Evolutionary conservation across 768 basidiomycete genomes (phyloP).

Genomic region (Agrocybe pediades): DNA sequence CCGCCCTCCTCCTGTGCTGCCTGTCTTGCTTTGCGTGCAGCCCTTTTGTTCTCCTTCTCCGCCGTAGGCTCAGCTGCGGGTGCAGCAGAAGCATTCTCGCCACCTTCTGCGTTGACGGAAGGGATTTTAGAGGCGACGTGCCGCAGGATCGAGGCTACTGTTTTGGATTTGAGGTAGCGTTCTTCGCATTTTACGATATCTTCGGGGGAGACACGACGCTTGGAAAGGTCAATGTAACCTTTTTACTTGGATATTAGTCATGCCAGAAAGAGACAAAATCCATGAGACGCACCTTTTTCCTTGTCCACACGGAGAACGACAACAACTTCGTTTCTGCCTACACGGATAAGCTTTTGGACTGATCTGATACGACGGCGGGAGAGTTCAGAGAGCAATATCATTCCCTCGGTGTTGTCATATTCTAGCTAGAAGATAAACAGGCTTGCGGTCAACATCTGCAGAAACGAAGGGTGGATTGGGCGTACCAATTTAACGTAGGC

Average conservation of each 20-base stretch:
- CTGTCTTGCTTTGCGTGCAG: conserved; percentile 44
- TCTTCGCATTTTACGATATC: conserved; percentile 99
- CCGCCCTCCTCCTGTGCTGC: conserved; percentile 46
- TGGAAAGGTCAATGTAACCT: conserved; percentile 99
- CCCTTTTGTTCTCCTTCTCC: conserved; percentile 51
- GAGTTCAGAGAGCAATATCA: conserved; percentile 98
- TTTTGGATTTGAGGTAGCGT: conserved; percentile 96
- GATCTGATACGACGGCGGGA: conserved; percentile 94
- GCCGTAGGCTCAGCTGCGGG: conserved; percentile 22
- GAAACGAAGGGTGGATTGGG: conserved; percentile 5
- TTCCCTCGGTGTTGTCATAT: conserved; percentile 99
- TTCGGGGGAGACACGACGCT: conserved; percentile 96
- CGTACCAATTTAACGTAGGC: conserved; percentile 97
- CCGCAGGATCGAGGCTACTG: conserved; percentile 90
- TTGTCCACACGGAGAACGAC: conserved; percentile 98
- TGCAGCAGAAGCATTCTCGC: conserved; percentile 15
- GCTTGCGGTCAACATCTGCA: no score
- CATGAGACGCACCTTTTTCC: conserved; percentile 78
- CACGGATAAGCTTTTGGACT: conserved; percentile 96
- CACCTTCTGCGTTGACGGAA: conserved; percentile 39
- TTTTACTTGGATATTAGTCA: not conserved
- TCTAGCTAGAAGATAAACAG: conserved; percentile 79
- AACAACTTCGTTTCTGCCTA: conserved; percentile 97
- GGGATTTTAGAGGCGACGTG: conserved; percentile 88
- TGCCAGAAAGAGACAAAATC: not conserved